Evolutionary conservation across 495 filamentous ascomycete genomes (phyloP), one percentile per base, ranked within the genome.

Genomic region (Xylaria bambusicola): DNA sequence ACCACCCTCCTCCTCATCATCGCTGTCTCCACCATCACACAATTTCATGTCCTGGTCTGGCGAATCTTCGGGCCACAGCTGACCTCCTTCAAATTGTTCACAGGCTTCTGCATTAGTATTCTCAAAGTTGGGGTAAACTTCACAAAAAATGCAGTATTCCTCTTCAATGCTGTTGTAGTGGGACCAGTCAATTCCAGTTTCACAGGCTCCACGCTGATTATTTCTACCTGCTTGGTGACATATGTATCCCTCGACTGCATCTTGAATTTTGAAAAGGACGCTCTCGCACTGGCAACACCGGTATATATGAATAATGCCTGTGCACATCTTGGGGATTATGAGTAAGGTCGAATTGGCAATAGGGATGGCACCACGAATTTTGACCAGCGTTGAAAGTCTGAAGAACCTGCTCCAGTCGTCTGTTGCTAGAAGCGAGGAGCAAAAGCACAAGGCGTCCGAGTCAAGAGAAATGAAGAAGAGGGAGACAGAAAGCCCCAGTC

Each of bases 301-400:
- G 41, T 29, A 63, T 0, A 52, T 15, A 50, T 62, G 60, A 2
- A 23, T n/a, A 9, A 56, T 51, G 0, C 62, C 56, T 0, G 63
- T 66, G 10, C 68, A 71, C 68, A 71, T 71, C 0, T 26, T 58
- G 20, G n/a, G n/a, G n/a, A n/a, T n/a, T n/a, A n/a, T n/a, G n/a
- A 33, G 31, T 33, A 10, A 33, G 31, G 5, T 33, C 5, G 10
- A 10, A 33, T 33, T 33, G 31, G 31, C 31, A 33, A 33, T 10
- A 10, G 10, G 6, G 18, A 12, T 1, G 52, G 7, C 10, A 13
- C 35, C 18, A 5, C n/a, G 40, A 21, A 8, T 42, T 8, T 42
- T 17, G 35, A 17, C 17, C 10, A 8, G 6, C 26, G 53, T 24
- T 24, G n/a, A 15, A 35, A n/a, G 18, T 47, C 53, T 38, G 20